Conservation (phyloP, 768 basidiomycete genomes). For the Boletellus emodensis region DNA sequence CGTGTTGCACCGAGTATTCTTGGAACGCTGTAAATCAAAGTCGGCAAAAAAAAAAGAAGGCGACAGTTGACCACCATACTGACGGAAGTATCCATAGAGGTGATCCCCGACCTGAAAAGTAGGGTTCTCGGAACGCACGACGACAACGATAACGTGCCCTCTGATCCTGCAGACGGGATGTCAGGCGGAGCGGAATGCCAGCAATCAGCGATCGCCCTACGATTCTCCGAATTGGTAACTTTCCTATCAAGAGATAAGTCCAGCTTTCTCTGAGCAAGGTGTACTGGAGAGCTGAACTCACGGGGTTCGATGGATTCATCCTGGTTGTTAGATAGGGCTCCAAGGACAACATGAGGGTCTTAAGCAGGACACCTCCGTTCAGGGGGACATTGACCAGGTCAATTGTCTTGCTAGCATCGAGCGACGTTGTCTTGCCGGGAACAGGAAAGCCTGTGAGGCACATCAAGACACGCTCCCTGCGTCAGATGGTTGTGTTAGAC, state of each 20-base stretch:
- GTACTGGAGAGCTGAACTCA: not conserved
- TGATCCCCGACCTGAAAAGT: constrained; percentile 5
- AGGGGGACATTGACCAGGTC: constrained; percentile 45
- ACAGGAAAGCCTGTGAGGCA: not conserved
- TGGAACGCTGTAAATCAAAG: constrained; percentile 29
- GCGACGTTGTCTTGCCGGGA: constrained; percentile 42
- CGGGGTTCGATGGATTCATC: constrained; percentile 30
- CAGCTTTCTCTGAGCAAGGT: too few relatives aligned
- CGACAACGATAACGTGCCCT: constrained; percentile 39
- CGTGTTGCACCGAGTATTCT: constrained; percentile 13
- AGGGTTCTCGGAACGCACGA: constrained; percentile 6
- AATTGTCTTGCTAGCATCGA: constrained; percentile 44
- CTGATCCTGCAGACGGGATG: not conserved
- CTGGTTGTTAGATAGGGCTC: constrained; percentile 42
- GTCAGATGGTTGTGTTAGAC: not conserved
- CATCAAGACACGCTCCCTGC: not conserved
- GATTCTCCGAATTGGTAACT: constrained; percentile 6
- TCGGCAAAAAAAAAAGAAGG: not conserved
- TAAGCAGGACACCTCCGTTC: constrained; percentile 46
- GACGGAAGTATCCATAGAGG: constrained; percentile 19
- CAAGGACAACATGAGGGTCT: constrained; percentile 44
- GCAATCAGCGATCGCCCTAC: not conserved
- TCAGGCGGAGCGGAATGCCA: too few relatives aligned
- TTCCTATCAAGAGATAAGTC: not conserved
- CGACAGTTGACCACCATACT: constrained; percentile 8